These are phyloP conservation scores for Elymus sibiricus DNA, from an alignment of 176 grass and related monocot genomes.

Conservation along the genomic window DNA sequence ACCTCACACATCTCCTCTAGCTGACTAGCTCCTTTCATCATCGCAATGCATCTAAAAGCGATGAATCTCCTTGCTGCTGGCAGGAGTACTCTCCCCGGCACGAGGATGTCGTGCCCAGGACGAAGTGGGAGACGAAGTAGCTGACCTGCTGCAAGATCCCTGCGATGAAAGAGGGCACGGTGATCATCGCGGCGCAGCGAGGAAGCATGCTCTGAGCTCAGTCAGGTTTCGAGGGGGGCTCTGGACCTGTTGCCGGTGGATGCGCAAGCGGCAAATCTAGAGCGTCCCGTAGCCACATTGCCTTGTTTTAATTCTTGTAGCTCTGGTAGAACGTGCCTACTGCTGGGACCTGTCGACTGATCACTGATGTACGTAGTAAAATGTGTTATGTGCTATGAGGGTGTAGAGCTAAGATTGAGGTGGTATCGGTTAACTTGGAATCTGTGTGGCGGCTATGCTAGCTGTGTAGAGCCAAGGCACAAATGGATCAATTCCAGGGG, in stretches of 20 bases:
- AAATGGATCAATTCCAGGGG: background rate
- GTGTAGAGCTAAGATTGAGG: background rate
- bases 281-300: background rate
- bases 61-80: background rate
- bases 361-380: background rate
- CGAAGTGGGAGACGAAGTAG: slow-evolving; percentile 42
- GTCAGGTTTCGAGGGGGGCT: background rate
- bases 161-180: slow-evolving; percentile 21
- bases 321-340: background rate
- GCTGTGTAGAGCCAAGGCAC: background rate
- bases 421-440: background rate
- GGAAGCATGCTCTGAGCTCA: slow-evolving; percentile 30
- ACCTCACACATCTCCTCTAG: too few relatives aligned
- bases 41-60: background rate
- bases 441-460: background rate
- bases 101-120: slow-evolving; percentile 34
- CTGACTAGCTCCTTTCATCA: background rate
- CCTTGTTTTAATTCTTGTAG: background rate
- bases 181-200: slow-evolving; percentile 24
- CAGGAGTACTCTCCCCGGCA: slow-evolving; percentile 53
- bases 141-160: slow-evolving; percentile 40
- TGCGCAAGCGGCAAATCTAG: background rate
- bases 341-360: background rate
- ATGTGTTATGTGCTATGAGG: background rate
- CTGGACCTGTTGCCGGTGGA: background rate